Conservation (phyloP, 2,329 filamentous ascomycete genomes). For the Tolypocladium pustulatum region DNA sequence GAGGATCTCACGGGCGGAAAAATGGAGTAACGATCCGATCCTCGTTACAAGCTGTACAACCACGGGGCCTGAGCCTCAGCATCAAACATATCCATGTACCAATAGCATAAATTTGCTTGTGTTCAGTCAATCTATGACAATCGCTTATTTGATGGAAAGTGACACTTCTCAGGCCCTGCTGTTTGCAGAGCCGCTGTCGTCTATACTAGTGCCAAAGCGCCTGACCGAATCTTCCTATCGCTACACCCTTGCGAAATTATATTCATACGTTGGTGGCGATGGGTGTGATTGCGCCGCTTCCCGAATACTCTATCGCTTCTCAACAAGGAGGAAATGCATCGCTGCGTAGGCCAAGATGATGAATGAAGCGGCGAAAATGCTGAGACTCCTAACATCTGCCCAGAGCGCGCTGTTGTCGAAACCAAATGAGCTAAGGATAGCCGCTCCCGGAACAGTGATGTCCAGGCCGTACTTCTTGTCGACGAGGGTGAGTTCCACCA, state of each 20-base stretch:
- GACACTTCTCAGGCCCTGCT: background rate
- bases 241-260: background rate
- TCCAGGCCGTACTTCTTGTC: constrained; percentile 95
- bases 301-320: constrained; percentile 47
- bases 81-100: background rate
- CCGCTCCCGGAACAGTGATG: constrained; percentile 89
- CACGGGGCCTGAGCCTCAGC: background rate
- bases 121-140: background rate
- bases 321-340: constrained; percentile 88
- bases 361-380: constrained; percentile 71
- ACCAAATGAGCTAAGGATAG: constrained; percentile 88
- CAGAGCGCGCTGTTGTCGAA: constrained; percentile 83
- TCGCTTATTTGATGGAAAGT: background rate
- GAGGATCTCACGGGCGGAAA: constrained; percentile 52
- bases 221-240: background rate
- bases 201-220: background rate
- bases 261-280: background rate
- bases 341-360: constrained; percentile 80
- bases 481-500: constrained; percentile 75
- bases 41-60: background rate
- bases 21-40: constrained; percentile 26
- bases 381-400: constrained; percentile 73
- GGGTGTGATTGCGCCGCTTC: background rate
- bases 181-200: background rate
- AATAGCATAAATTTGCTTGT: background rate